phyloP scores from a whole-genome alignment of 208 protist species.

The Blastocrithidia nonstop region DNA sequence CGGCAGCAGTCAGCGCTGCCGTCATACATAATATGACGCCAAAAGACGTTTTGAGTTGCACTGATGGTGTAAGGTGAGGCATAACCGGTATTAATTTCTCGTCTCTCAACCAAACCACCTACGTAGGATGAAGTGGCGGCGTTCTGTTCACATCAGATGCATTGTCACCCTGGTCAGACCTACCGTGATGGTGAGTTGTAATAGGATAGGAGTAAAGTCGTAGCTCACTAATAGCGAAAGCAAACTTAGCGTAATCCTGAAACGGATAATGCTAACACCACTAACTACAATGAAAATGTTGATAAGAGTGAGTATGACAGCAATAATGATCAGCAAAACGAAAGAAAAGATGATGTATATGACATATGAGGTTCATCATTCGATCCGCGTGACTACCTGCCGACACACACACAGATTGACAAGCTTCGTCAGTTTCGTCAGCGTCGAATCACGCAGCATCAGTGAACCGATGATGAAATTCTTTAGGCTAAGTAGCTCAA shows the following conservation, averaged over 20 bases:
- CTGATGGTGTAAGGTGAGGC: constrained; percentile 34
- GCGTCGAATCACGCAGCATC: constrained; percentile 18
- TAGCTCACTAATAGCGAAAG: too few relatives aligned
- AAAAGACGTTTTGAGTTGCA: constrained; percentile 41
- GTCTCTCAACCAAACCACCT: constrained; percentile 39
- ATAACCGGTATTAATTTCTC: constrained; percentile 23
- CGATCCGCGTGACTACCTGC: constrained; percentile 20
- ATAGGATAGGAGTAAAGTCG: too few relatives aligned
- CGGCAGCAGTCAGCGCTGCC: constrained; percentile 3
- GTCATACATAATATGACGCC: constrained; percentile 17
- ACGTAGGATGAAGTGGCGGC: constrained; percentile 30
- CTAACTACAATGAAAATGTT: neutral
- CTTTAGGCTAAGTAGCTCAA: constrained; percentile 21
- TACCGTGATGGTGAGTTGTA: constrained; percentile 12
- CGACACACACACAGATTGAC: constrained; percentile 20
- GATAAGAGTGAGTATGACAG: neutral
- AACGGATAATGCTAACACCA: neutral
- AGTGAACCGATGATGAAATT: constrained; percentile 31
- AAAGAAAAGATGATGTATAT: neutral
- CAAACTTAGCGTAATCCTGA: too few relatives aligned
- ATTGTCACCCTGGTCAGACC: constrained; percentile 10
- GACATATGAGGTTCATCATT: neutral
- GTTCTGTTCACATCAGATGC: constrained; percentile 23
- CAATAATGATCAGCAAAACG: neutral
- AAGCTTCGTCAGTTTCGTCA: constrained; percentile 19